A percentile compares a stretch with the other conserved stretches of the same genome.
Evolutionary conservation across 2,329 filamentous ascomycete genomes (phyloP).

Genomic region (Nemania sp.): DNA sequence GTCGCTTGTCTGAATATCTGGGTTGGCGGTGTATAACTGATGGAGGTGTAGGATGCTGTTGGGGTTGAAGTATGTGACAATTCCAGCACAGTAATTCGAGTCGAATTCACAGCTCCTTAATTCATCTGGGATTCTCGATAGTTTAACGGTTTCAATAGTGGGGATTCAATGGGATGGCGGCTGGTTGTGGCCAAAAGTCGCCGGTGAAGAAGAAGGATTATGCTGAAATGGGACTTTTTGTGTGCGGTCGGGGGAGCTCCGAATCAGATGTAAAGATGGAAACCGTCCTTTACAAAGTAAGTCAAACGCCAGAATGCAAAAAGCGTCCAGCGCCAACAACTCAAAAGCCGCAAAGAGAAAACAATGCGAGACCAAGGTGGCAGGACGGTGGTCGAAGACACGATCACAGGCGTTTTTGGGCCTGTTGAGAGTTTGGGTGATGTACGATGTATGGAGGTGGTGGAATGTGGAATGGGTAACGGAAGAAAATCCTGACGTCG

Average conservation of each 20-base stretch:
- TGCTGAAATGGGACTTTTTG: neutral
- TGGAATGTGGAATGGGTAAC: neutral
- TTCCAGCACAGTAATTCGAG: neutral
- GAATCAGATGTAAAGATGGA: neutral
- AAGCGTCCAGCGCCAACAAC: constrained; percentile 17
- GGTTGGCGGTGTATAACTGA: neutral
- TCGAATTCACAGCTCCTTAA: neutral
- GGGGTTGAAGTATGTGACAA: neutral
- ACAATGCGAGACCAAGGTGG: neutral
- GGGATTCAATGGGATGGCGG: neutral
- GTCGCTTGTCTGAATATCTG: constrained; percentile 22
- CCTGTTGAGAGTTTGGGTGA: constrained; percentile 6
- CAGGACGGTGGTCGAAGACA: constrained; percentile 8
- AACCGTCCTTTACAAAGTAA: neutral
- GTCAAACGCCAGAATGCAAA: neutral
- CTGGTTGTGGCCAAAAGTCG: neutral
- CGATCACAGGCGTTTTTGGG: neutral
- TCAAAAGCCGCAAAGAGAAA: neutral
- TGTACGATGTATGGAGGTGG: too few species aligned
- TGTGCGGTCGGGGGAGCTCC: constrained; percentile 8
- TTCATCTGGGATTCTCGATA: neutral
- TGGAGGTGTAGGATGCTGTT: neutral
- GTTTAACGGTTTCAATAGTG: neutral
- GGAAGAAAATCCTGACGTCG: constrained; percentile 30
- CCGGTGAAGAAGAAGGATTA: neutral